phyloP scores from a whole-genome alignment of 2,329 filamentous ascomycete species.

The Beauveria medogensis region DNA sequence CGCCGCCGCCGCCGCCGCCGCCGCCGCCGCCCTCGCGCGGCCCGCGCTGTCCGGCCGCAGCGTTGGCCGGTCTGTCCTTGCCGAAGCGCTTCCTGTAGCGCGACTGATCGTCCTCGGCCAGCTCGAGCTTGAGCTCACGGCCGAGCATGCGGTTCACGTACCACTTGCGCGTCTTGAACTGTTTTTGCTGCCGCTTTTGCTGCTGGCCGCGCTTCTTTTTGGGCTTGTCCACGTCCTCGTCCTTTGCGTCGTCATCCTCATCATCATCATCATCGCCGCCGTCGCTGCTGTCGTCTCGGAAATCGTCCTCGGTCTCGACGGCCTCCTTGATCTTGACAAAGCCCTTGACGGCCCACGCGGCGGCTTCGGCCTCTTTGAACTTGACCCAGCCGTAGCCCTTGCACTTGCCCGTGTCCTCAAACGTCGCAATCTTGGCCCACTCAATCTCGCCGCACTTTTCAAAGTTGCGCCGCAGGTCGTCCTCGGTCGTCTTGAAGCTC shows the following conservation, averaged over 20 bases:
- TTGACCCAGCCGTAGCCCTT: conserved; percentile 96
- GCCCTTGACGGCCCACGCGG: conserved; percentile 63
- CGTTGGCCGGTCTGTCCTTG: conserved; percentile 52
- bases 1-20: conserved; percentile 13
- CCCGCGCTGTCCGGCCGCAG: not conserved
- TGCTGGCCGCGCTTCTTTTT: conserved; percentile 24
- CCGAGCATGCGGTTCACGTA: conserved; percentile 82
- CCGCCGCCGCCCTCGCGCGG: conserved; percentile 15
- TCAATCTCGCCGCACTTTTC: conserved; percentile 74
- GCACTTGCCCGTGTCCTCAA: conserved; percentile 95
- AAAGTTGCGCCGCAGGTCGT: conserved; percentile 75
- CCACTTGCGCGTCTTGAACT: conserved; percentile 59
- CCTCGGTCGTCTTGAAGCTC: conserved; percentile 71
- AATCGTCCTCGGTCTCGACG: conserved; percentile 54
- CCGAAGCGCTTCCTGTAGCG: conserved; percentile 93
- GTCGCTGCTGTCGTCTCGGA: conserved; percentile 40
- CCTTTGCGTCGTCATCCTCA: conserved; percentile 2
- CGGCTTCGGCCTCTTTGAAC: conserved; percentile 71
- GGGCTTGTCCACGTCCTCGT: conserved; percentile 31
- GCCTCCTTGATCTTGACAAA: conserved; percentile 65
- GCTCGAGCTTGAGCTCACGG: conserved; percentile 77
- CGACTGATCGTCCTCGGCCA: conserved; percentile 81
- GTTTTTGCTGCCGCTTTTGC: conserved; percentile 34
- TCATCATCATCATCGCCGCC: conserved; percentile 24
- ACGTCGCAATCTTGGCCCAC: conserved; percentile 83